Evolutionary conservation across 148 eudicot species (phyloP).

Genomic region (Fagopyrum esculentum): DNA sequence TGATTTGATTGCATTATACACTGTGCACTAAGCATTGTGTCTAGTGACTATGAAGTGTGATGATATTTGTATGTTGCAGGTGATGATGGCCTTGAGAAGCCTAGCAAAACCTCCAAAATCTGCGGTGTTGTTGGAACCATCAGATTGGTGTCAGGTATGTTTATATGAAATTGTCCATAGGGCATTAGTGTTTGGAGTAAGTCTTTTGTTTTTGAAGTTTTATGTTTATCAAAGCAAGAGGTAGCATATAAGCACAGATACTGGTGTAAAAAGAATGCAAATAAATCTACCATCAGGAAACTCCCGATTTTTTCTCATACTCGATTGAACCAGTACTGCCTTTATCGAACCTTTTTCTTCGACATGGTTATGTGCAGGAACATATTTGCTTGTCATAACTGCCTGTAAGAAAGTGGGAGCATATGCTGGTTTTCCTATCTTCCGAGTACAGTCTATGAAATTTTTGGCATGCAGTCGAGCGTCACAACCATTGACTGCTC

Average conservation of each 20-base stretch:
- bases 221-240: background rate
- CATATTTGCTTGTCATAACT: constrained; percentile 69
- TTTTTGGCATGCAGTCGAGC: constrained; percentile 69
- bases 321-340: constrained; percentile 5
- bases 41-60: constrained; percentile 1
- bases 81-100: constrained; percentile 35
- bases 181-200: constrained; percentile 7
- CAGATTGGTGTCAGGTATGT: constrained; percentile 80
- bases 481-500: constrained; percentile 36
- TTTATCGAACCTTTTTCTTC: background rate
- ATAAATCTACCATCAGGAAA: background rate
- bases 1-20: background rate
- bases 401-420: constrained; percentile 78
- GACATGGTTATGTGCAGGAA: constrained; percentile 35
- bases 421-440: constrained; percentile 82
- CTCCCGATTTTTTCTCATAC: background rate
- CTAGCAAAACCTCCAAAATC: constrained; percentile 53
- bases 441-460: constrained; percentile 69
- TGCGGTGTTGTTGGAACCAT: constrained; percentile 91
- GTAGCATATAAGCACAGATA: background rate
- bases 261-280: background rate
- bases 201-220: background rate
- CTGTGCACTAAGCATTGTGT: background rate
- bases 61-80: constrained; percentile 35
- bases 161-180: constrained; percentile 1